Conservation (phyloP, 1,139 yeast genomes). For the Debaryomyces fabryi region DNA sequence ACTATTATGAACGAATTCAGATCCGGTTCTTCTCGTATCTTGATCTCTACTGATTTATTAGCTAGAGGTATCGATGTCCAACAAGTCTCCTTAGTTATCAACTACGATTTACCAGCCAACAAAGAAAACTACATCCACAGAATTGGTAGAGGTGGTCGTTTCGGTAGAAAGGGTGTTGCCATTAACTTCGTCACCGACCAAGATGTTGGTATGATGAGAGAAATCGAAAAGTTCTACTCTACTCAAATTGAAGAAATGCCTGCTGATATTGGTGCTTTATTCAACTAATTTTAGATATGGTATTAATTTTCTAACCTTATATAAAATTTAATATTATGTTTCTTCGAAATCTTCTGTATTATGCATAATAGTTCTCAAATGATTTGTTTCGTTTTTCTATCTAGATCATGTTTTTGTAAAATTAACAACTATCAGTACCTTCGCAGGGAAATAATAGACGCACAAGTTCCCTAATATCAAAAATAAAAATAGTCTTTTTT, state of each 20-base stretch:
- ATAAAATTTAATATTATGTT: slow-evolving; percentile 7
- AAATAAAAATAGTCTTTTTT: neutral
- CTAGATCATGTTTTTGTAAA: neutral
- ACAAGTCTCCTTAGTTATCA: slow-evolving; percentile 97
- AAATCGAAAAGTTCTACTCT: slow-evolving; percentile 96
- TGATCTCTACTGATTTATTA: slow-evolving; percentile 95
- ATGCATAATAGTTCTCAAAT: neutral
- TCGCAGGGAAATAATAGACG: neutral
- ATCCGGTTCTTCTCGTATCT: slow-evolving; percentile 96
- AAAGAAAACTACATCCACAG: slow-evolving; percentile 99
- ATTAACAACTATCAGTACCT: neutral
- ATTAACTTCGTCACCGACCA: slow-evolving; percentile 93
- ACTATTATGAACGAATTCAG: slow-evolving; percentile 98
- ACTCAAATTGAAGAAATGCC: slow-evolving; percentile 99
- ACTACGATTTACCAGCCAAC: slow-evolving; percentile 96
- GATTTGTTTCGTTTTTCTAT: neutral
- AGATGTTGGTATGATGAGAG: slow-evolving; percentile 94
- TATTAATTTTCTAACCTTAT: slow-evolving; percentile 4
- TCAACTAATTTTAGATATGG: slow-evolving; percentile 40
- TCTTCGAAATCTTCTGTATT: neutral
- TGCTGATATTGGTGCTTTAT: slow-evolving; percentile 84
- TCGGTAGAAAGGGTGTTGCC: slow-evolving; percentile 99
- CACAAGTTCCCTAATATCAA: neutral
- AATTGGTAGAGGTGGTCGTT: slow-evolving; percentile 99
- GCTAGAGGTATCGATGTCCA: slow-evolving; percentile 99